A percentile compares a stretch with the other conserved stretches of the same genome.
Conservation (phyloP, 2,329 filamentous ascomycete genomes). For the Periconia sp. region DNA sequence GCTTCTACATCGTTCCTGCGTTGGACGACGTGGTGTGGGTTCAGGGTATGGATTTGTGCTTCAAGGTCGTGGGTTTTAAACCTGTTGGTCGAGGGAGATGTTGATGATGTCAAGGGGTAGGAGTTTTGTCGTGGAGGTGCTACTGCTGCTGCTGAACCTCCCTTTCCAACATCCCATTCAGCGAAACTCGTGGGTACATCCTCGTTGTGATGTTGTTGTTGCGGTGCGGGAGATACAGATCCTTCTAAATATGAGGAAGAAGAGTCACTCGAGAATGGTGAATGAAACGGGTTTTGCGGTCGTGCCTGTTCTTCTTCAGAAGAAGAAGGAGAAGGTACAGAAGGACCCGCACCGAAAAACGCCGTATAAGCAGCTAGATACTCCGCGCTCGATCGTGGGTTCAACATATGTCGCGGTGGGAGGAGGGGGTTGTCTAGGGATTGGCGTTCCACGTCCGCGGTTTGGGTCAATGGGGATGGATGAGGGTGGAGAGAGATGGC, state of each 20-base stretch:
- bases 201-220: background rate
- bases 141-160: too few relatives aligned
- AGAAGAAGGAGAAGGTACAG: background rate
- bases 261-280: background rate
- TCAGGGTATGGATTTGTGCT: background rate
- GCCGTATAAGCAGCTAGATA: background rate
- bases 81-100: too few relatives aligned
- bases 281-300: too few relatives aligned
- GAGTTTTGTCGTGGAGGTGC: too few relatives aligned
- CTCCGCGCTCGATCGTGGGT: background rate
- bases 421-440: slow-evolving; percentile 1
- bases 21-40: background rate
- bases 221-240: too few relatives aligned
- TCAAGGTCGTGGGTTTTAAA: background rate
- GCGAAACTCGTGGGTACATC: too few relatives aligned
- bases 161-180: too few relatives aligned
- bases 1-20: too few relatives aligned
- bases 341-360: background rate
- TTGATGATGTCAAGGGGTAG: too few relatives aligned
- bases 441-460: background rate
- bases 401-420: background rate
- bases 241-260: background rate
- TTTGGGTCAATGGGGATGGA: background rate
- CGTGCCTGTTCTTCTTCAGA: too few relatives aligned
- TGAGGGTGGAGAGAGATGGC: too few relatives aligned